Evolutionary conservation across 2,329 filamentous ascomycete genomes (phyloP).

Genomic region (Exophiala aquamarina): DNA sequence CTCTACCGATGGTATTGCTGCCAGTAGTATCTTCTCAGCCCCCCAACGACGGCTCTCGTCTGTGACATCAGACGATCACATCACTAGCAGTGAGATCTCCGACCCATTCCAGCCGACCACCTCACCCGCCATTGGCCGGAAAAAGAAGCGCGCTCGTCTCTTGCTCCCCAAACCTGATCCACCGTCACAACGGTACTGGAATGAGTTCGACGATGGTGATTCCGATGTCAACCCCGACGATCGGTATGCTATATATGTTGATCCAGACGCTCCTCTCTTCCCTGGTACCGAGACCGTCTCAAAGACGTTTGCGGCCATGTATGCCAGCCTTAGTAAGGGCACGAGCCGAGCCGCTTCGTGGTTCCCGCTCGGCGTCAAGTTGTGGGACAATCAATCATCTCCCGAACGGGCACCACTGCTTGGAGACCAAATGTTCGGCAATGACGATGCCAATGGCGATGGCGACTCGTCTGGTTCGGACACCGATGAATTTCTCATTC

Average conservation of each 20-base stretch:
- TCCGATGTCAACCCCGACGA: conserved; percentile 56
- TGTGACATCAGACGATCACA: conserved; percentile 30
- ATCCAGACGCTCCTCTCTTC: conserved; percentile 66
- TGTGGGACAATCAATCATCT: background rate
- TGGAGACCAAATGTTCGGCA: conserved; percentile 1
- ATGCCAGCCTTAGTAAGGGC: conserved; percentile 55
- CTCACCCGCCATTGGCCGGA: background rate
- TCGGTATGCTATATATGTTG: conserved; percentile 71
- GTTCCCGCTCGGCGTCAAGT: conserved; percentile 8
- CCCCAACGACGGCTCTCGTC: conserved; percentile 28
- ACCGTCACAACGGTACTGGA: conserved; percentile 63
- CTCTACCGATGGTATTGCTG: conserved; percentile 28
- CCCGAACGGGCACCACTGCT: conserved; percentile 12
- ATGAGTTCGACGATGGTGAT: conserved; percentile 81
- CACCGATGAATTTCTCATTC: conserved; percentile 10
- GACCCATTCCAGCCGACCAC: background rate
- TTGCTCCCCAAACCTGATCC: conserved; percentile 26
- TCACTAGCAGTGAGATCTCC: background rate
- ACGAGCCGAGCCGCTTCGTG: conserved; percentile 15
- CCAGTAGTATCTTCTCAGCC: conserved; percentile 29
- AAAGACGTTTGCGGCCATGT: conserved; percentile 50
- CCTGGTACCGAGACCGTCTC: conserved; percentile 64
- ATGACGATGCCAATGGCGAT: too few species aligned
- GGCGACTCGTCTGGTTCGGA: conserved; percentile 24
- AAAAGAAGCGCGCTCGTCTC: conserved; percentile 25